These are phyloP conservation scores for Lycium ferocissimum DNA, from an alignment of 257 asterid species.

Conservation along the genomic window DNA sequence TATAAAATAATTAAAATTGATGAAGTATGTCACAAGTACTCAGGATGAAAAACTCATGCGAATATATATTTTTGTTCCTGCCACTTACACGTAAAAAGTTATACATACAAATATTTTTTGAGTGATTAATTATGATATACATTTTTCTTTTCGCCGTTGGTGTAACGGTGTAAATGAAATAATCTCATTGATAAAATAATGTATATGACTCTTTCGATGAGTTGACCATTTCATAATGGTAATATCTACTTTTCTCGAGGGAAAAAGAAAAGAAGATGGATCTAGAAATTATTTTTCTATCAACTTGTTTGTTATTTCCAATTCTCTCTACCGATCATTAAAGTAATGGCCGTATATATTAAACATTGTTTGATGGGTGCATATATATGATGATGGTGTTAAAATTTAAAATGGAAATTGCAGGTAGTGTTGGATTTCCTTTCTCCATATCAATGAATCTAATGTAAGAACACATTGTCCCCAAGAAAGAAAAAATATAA, in stretches of 20 bases:
- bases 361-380: background rate
- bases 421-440: background rate
- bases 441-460: background rate
- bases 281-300: background rate
- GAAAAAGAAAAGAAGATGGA: background rate
- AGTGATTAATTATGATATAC: no score
- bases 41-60: no score
- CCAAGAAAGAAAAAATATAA: background rate
- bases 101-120: no score
- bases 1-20: no score
- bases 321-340: background rate
- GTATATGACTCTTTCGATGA: background rate
- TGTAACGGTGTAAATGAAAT: no score
- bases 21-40: no score
- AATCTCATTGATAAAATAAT: no score
- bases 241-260: background rate
- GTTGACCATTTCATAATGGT: background rate
- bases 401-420: background rate
- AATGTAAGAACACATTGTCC: no score
- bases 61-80: no score
- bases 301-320: background rate
- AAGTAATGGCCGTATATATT: background rate
- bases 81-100: no score
- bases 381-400: background rate
- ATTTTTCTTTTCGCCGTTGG: no score